These are phyloP conservation scores for Quercus aquifolioides DNA, from an alignment of 306 rosid genomes.

Conservation along the genomic window DNA sequence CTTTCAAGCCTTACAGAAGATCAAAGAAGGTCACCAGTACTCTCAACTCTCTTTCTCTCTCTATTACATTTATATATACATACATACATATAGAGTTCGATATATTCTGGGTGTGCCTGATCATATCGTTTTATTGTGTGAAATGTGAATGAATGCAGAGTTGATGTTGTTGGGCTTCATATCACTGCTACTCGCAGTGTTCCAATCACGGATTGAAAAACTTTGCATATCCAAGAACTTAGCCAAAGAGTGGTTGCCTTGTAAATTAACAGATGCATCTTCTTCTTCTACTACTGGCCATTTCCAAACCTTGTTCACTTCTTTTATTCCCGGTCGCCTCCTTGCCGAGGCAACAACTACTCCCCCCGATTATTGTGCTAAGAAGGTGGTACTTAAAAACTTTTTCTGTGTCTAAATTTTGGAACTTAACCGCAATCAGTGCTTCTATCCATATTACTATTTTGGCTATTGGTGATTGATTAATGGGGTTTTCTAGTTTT, in stretches of 20 bases:
- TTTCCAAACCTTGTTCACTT: conserved; percentile 13
- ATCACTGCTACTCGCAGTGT: conserved; percentile 30
- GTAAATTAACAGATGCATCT: neutral
- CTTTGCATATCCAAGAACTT: conserved; percentile 23
- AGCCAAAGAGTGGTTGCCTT: conserved; percentile 32
- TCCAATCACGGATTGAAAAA: conserved; percentile 17
- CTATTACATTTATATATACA: neutral
- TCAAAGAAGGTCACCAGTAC: conserved; percentile 31
- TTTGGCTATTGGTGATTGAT: too few relatives aligned
- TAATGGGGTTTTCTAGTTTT: too few relatives aligned
- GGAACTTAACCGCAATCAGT: neutral
- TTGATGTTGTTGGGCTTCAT: conserved; percentile 39
- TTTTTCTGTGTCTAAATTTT: neutral
- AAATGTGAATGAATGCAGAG: conserved; percentile 3
- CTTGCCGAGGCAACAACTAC: conserved; percentile 12
- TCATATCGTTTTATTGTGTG: neutral
- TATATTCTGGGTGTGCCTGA: neutral
- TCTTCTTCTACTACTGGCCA: conserved; percentile 12
- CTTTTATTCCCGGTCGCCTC: conserved; percentile 10
- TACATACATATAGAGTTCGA: too few relatives aligned
- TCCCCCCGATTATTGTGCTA: too few relatives aligned
- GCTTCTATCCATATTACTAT: too few relatives aligned
- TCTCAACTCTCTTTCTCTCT: neutral
- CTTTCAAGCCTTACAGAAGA: conserved; percentile 32
- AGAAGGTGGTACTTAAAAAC: too few relatives aligned